A percentile compares a stretch with the other conserved stretches of the same genome.
Evolutionary conservation across 2,329 filamentous ascomycete species (phyloP).

Genomic region (Plectosphaerella sp.): DNA sequence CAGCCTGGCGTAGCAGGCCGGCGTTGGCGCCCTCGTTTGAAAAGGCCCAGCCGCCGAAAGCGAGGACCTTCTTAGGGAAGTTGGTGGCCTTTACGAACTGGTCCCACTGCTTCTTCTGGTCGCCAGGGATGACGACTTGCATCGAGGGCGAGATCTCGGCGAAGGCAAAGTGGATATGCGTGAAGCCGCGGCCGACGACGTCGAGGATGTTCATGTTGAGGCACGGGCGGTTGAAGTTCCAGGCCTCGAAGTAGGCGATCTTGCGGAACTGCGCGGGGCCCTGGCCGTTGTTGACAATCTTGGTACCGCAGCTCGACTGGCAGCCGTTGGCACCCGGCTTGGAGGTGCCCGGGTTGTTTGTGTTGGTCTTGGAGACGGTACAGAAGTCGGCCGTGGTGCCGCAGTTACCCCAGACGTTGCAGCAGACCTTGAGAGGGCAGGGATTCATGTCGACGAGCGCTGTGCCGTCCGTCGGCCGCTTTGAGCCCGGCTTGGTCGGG

Average conservation of each 20-base stretch:
- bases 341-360: conserved; percentile 6
- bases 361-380: conserved; percentile 20
- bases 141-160: conserved; percentile 4
- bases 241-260: conserved; percentile 28
- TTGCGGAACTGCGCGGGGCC: not conserved
- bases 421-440: conserved; percentile 23
- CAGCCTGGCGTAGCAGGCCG: not conserved
- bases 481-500: not conserved
- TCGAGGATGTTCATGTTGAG: conserved; percentile 19
- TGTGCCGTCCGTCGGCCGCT: not conserved
- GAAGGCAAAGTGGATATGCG: conserved; percentile 6
- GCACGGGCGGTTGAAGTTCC: conserved; percentile 21
- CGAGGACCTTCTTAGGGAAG: conserved; percentile 7
- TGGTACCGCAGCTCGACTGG: conserved; percentile 5
- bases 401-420: conserved; percentile 37
- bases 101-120: conserved; percentile 4
- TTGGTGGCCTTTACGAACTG: conserved; percentile 2
- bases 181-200: conserved; percentile 6
- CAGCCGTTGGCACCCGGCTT: conserved; percentile 13
- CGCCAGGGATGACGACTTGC: not conserved
- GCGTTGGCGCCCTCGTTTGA: conserved; percentile 1
- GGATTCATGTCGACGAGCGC: conserved; percentile 17
- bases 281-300: conserved; percentile 4
- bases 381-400: conserved; percentile 40
- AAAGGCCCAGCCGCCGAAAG: conserved; percentile 9